Conservation (phyloP, 2,329 filamentous ascomycete genomes). For the Penicillium sp. region DNA sequence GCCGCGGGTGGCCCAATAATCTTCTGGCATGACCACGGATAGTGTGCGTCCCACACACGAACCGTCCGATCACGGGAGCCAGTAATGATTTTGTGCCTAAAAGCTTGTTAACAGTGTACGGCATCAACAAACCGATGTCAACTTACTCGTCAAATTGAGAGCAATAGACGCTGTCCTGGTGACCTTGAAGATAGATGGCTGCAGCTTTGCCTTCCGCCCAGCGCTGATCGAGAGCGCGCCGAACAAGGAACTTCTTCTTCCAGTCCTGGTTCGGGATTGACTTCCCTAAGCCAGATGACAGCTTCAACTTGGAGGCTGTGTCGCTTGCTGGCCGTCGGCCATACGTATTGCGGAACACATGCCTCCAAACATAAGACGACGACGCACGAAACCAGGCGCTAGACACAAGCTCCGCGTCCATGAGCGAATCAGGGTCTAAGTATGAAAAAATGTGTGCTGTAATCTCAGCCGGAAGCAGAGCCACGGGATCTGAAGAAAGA, state of each 20-base stretch:
- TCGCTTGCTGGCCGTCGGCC: constrained; percentile 40
- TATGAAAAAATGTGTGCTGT: constrained; percentile 58
- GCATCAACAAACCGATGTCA: background rate
- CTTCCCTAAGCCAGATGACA: constrained; percentile 54
- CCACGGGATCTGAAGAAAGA: constrained; percentile 49
- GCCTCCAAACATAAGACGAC: constrained; percentile 60
- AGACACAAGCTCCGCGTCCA: constrained; percentile 56
- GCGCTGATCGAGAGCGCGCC: constrained; percentile 69
- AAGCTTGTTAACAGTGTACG: constrained; percentile 34
- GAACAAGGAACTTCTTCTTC: constrained; percentile 78
- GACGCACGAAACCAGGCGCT: constrained; percentile 56
- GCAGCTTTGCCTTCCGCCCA: constrained; percentile 78
- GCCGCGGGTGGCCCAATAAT: constrained; percentile 76
- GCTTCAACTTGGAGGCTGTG: constrained; percentile 46
- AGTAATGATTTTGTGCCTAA: constrained; percentile 87
- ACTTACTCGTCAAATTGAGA: constrained; percentile 93
- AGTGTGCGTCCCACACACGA: constrained; percentile 92
- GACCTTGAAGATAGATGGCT: constrained; percentile 86
- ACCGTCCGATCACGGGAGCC: constrained; percentile 95
- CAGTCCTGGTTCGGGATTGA: constrained; percentile 67
- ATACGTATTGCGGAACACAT: constrained; percentile 58
- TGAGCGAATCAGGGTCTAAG: constrained; percentile 57
- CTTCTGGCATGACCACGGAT: constrained; percentile 71
- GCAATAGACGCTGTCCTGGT: constrained; percentile 95
- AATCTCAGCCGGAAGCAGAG: constrained; percentile 57